Base-by-base conservation (phyloP, 768 basidiomycete species). In the Boletus huronensis region DNA sequence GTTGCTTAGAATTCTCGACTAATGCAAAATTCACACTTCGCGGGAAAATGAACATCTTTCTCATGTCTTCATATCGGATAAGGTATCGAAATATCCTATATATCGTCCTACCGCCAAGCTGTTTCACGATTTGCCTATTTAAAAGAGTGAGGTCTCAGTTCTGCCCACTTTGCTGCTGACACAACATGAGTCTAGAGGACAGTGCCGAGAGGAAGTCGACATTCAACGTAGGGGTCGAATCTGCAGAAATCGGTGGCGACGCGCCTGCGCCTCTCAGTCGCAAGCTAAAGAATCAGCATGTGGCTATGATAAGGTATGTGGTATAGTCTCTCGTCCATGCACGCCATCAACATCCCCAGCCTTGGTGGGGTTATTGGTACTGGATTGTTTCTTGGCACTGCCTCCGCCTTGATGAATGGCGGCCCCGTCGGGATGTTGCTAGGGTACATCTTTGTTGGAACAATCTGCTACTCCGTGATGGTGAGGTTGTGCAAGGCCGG, bases 341-440 rank as follows among this genome's bases (percentile, higher is more conserved):
- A 23, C 7, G n/a, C n/a, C 5, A 25, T 31, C 25, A 21, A 51
- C 19, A 17, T 46, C 28, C 23, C 28, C 10, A 60, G 62, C 26
- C 46, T 66, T n/a, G 65, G 67, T 25, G 75, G 74, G 45, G 70
- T 73, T 11, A 75, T 75, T 48, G 75, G 77, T 31, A 76, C 73
- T 5, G 59, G 65, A 16, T 50, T 70, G 32, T 66, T 66, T 59
- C 60, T 68, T 17, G 65, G 64, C 4, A 68, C 65, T 3, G 74
- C 63, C 2, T 54, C 57, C 6, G 60, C 67, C 23, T 61, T 77
- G 31, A 48, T 52, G 38, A 64, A 67, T 23, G 75, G 76, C 21
- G 76, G 76, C 28, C 78, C 79, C 1, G 53, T 77, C 10, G 78
- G 78, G 17, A 63, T 77, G 42, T 57, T 79, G 2, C 65, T 79